Evolutionary conservation across 2,329 filamentous ascomycete species (phyloP).

Genomic region (Colletotrichum tabaci): DNA sequence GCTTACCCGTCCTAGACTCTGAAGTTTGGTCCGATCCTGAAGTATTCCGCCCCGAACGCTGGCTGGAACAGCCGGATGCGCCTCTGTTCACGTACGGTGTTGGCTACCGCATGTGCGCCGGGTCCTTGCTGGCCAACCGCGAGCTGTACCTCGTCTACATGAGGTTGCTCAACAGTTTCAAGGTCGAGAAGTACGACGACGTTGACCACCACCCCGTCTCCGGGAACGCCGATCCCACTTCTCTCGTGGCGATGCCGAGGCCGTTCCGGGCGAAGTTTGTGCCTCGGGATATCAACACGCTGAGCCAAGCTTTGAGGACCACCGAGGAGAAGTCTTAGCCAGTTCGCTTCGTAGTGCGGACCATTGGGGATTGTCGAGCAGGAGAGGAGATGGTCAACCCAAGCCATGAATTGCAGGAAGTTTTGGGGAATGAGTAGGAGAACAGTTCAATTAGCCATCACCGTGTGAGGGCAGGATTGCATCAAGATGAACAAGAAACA

Average conservation of each 20-base stretch:
- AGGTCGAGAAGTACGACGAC: slow-evolving; percentile 67
- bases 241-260: slow-evolving; percentile 72
- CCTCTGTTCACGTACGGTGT: slow-evolving; percentile 77
- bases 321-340: not conserved
- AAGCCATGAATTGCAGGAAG: too few species aligned
- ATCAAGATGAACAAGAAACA: too few species aligned
- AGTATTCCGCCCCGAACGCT: slow-evolving; percentile 64
- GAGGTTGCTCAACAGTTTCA: slow-evolving; percentile 73
- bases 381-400: too few species aligned
- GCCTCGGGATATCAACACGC: slow-evolving; percentile 55
- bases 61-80: slow-evolving; percentile 74
- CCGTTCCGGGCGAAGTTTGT: slow-evolving; percentile 72
- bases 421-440: too few species aligned
- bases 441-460: too few species aligned
- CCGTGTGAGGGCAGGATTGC: too few species aligned
- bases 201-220: slow-evolving; percentile 72
- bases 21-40: slow-evolving; percentile 72
- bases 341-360: too few species aligned
- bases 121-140: slow-evolving; percentile 73
- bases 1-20: slow-evolving; percentile 53
- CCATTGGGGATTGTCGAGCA: too few species aligned
- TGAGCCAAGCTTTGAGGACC: not conserved
- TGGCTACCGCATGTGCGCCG: slow-evolving; percentile 78
- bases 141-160: slow-evolving; percentile 77
- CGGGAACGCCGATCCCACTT: slow-evolving; percentile 73